These are phyloP conservation scores for Dionaea muscipula DNA, from an alignment of 179 eudicot genomes.

Conservation along the genomic window DNA sequence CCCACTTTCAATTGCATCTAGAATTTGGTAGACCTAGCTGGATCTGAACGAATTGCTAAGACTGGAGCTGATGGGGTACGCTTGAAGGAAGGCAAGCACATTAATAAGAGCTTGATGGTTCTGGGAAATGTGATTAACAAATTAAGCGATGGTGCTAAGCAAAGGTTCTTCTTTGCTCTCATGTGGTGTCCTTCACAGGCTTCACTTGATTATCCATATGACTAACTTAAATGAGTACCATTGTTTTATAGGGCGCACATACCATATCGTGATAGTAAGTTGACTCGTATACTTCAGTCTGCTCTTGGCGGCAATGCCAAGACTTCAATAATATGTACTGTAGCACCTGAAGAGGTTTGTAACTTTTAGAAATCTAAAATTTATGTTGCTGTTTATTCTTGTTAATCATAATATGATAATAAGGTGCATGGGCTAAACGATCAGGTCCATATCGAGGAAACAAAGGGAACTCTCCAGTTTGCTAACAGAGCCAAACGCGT, in stretches of 20 bases:
- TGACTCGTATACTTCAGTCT: constrained; percentile 94
- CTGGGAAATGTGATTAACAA: constrained; percentile 94
- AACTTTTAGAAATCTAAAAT: background rate
- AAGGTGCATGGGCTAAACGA: constrained; percentile 8
- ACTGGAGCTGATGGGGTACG: constrained; percentile 98
- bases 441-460: constrained; percentile 84
- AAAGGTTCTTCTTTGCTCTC: constrained; percentile 36
- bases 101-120: constrained; percentile 85
- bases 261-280: constrained; percentile 93
- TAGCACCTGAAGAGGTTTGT: constrained; percentile 85
- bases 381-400: background rate
- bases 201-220: background rate
- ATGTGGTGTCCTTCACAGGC: background rate
- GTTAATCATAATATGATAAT: constrained; percentile 4
- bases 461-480: constrained; percentile 94
- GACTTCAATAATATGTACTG: constrained; percentile 92
- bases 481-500: constrained; percentile 90
- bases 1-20: constrained; percentile 13
- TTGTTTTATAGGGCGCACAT: constrained; percentile 64
- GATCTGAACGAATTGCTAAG: constrained; percentile 89
- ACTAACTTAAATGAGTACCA: constrained; percentile 6
- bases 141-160: constrained; percentile 81
- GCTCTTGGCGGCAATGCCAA: constrained; percentile 99
- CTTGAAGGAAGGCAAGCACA: constrained; percentile 85
- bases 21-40: constrained; percentile 95